A percentile compares a stretch with the other conserved stretches of the same genome.
These are phyloP conservation scores for Chrysoporthe puriensis DNA, from an alignment of 2,329 filamentous ascomycete genomes.

Conservation along the genomic window DNA sequence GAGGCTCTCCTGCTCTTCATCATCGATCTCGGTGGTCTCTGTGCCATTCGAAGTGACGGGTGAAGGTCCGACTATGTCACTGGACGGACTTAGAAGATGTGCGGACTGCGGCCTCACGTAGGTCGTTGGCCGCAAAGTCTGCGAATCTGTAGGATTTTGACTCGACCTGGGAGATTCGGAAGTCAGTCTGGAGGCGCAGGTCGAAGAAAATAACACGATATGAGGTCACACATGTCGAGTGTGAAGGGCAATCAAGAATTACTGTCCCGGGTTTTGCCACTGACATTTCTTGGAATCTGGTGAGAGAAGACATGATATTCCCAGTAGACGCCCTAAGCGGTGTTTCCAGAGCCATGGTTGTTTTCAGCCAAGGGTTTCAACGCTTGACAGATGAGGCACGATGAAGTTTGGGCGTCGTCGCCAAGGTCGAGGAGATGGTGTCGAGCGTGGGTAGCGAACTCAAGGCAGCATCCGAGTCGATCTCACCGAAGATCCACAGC, in stretches of 20 bases:
- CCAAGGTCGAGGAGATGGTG: neutral
- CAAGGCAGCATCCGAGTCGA: slow-evolving; percentile 15
- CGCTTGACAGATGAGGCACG: neutral
- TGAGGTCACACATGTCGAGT: slow-evolving; percentile 54
- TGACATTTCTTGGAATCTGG: slow-evolving; percentile 59
- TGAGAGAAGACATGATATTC: slow-evolving; percentile 58
- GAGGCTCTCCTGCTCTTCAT: slow-evolving; percentile 67
- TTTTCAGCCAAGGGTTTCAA: slow-evolving; percentile 23
- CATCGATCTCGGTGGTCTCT: slow-evolving; percentile 81
- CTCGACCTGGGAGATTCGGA: slow-evolving; percentile 46
- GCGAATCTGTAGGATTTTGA: slow-evolving; percentile 48
- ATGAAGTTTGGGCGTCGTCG: slow-evolving; percentile 14
- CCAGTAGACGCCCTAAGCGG: slow-evolving; percentile 66
- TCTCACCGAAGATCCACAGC: slow-evolving; percentile 19
- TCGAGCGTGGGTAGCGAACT: slow-evolving; percentile 7
- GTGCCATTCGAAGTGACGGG: slow-evolving; percentile 86
- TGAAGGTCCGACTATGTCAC: slow-evolving; percentile 76
- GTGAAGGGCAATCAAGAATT: slow-evolving; percentile 43
- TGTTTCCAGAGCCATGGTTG: slow-evolving; percentile 62
- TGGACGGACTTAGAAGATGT: slow-evolving; percentile 63
- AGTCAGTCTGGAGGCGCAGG: slow-evolving; percentile 16
- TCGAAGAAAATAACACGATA: slow-evolving; percentile 6
- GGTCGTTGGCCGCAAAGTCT: slow-evolving; percentile 56
- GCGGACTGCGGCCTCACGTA: slow-evolving; percentile 53
- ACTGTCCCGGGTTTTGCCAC: slow-evolving; percentile 31